Percentiles rank a stretch among this genome's conserved stretches.
phyloP scores from a whole-genome alignment of 495 filamentous ascomycete genomes.

The Neurospora africana region DNA sequence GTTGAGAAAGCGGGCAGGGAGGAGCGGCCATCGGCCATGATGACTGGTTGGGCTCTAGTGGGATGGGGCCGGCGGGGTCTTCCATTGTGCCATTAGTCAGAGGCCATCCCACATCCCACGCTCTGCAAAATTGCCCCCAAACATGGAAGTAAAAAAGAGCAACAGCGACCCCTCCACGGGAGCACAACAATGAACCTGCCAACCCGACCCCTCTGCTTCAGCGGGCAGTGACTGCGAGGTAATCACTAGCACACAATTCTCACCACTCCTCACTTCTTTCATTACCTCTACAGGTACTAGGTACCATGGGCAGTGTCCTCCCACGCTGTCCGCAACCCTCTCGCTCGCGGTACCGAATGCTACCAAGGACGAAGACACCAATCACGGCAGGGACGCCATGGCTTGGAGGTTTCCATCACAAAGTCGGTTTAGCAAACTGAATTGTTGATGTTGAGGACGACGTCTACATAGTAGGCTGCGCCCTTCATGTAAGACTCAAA shows the following conservation, averaged over 20 bases:
- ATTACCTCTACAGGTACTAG: no score
- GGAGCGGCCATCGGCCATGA: neutral
- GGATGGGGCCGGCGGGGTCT: neutral
- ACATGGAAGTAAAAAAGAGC: neutral
- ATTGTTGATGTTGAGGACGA: neutral
- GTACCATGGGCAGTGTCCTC: neutral
- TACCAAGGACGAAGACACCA: constrained; percentile 7
- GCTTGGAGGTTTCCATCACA: constrained; percentile 15
- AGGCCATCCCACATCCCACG: neutral
- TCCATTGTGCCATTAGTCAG: neutral
- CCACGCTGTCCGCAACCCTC: neutral
- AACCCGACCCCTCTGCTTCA: neutral
- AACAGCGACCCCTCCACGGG: neutral
- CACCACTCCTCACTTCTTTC: no score
- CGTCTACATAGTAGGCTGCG: neutral
- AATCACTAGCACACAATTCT: neutral
- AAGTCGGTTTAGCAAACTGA: constrained; percentile 19
- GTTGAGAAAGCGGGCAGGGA: neutral
- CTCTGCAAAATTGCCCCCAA: neutral
- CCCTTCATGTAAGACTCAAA: neutral
- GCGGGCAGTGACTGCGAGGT: neutral
- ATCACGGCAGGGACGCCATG: constrained; percentile 7
- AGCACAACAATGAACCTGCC: neutral
- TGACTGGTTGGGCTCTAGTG: neutral
- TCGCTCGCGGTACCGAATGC: neutral